These are phyloP conservation scores for Tulasnella sp. DNA, from an alignment of 768 basidiomycete species.

Conservation along the genomic window DNA sequence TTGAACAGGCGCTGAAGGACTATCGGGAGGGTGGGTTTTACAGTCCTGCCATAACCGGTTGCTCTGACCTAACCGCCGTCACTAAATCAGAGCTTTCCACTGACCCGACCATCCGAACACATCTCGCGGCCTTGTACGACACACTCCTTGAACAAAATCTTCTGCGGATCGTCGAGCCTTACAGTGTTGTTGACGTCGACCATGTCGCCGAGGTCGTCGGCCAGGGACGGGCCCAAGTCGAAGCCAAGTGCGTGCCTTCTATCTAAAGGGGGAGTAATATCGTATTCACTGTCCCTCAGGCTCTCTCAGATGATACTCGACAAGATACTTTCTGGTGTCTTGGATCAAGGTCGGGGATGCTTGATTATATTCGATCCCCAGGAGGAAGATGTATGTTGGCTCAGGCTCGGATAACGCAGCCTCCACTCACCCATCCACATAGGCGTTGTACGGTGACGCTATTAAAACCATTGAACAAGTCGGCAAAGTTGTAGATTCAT, in stretches of 20 bases:
- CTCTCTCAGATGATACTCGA: constrained; percentile 98
- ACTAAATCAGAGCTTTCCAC: constrained; percentile 73
- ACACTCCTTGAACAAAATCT: constrained; percentile 95
- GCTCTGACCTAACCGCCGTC: constrained; percentile 64
- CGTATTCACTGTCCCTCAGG: constrained; percentile 44
- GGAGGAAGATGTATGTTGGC: constrained; percentile 69
- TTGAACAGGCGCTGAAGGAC: constrained; percentile 80
- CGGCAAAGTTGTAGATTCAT: constrained; percentile 86
- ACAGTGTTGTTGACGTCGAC: constrained; percentile 84
- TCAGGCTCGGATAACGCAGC: neutral
- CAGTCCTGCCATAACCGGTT: constrained; percentile 84
- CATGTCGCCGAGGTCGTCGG: constrained; percentile 84
- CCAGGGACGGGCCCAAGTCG: constrained; percentile 84
- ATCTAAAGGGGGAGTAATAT: neutral
- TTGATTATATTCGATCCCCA: constrained; percentile 85
- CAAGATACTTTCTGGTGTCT: constrained; percentile 87
- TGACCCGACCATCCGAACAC: constrained; percentile 92
- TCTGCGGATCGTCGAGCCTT: constrained; percentile 92
- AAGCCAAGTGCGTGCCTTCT: constrained; percentile 62
- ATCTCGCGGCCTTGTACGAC: constrained; percentile 91
- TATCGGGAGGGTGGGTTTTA: constrained; percentile 75
- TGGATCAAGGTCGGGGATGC: constrained; percentile 95
- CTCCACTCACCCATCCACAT: neutral
- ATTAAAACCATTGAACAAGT: constrained; percentile 88
- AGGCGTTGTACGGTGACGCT: constrained; percentile 86